Base-by-base conservation (phyloP, 2,329 filamentous ascomycete species). In the Scleromitrula shiraiana region DNA sequence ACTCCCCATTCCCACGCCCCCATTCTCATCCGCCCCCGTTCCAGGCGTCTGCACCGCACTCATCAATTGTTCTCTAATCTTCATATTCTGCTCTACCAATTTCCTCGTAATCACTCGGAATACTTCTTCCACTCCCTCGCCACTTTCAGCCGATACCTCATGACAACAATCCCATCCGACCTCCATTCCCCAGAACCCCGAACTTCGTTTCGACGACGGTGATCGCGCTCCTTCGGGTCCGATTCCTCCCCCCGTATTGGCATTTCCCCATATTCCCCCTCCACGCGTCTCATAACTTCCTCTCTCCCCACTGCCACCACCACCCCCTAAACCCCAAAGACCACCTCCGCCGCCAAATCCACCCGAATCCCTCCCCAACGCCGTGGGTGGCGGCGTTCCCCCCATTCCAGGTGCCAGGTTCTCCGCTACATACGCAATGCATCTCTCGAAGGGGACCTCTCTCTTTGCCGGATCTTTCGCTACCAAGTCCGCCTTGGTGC, bases 131-230 rank as follows among this genome's bases (percentile, higher is more conserved):
- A 98, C 90, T 15, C 91, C 91, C 71, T 96, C 90, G 49, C 90
- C 90, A 61, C 84, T 89, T 72, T 94, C 91, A 40, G 91, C 90
- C 58, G 83, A 90, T 62, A 98, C 91, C 70, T 98, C 93, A 67
- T 97, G 93, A 65, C 91, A 97, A 54, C 89, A 94, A 62, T 96
- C 90, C 90, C 91, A 97, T 44, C 90, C 89, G 5, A 89, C 82
- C 63, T 96, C 90, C 65, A 93, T 87, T 19, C 84, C 88, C 90
- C 90, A 96, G 68, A 89, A 88, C 2, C 85, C 84, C 30, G 79
- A 85, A 60, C 79, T 85, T 35, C 80, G 72, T 64, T 83, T 83
- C 39, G 76, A 80, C 58, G 73, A 76, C 37, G 79, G 79, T 53
- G 74, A 80, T 47, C 77, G 72, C 10, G 77, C 76, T 56, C 81